phyloP scores from a whole-genome alignment of 768 basidiomycete species.

The Kwoniella europaea region DNA sequence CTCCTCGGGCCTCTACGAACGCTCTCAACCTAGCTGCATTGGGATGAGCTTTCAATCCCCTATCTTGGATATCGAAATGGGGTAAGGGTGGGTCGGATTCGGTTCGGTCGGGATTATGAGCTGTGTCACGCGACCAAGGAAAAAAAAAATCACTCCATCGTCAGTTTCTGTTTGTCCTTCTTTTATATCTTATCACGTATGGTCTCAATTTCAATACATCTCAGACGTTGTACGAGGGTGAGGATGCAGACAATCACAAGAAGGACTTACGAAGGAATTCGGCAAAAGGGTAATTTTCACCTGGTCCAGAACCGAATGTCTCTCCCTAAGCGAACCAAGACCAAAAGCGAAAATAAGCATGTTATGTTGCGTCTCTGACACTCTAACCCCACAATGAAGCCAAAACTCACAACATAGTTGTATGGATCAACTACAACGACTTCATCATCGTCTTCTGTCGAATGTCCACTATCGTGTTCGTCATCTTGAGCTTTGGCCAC shows the following conservation, averaged over 20 bases:
- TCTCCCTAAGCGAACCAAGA: slow-evolving; percentile 35
- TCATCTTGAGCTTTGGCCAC: slow-evolving; percentile 14
- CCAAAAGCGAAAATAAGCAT: slow-evolving; percentile 13
- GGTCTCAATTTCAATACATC: not conserved
- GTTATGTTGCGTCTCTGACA: not conserved
- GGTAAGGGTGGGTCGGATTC: slow-evolving; percentile 44
- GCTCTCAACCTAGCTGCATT: slow-evolving; percentile 44
- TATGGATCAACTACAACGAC: slow-evolving; percentile 47
- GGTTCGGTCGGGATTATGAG: slow-evolving; percentile 44
- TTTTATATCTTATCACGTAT: not conserved
- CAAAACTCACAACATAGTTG: slow-evolving; percentile 52
- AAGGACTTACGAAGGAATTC: slow-evolving; percentile 48
- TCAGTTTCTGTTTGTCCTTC: not conserved
- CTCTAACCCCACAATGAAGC: slow-evolving; percentile 8
- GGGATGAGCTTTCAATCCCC: slow-evolving; percentile 51
- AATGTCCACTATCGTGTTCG: slow-evolving; percentile 11
- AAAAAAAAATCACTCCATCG: not conserved
- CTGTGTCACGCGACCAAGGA: slow-evolving; percentile 23
- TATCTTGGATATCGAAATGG: slow-evolving; percentile 45
- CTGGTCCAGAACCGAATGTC: slow-evolving; percentile 46
- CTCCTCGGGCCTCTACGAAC: slow-evolving; percentile 50
- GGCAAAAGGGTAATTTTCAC: slow-evolving; percentile 40
- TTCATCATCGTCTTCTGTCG: slow-evolving; percentile 14
- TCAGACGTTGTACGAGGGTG: not conserved
- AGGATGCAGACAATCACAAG: not conserved